Conservation (phyloP, 75 land plant genomes). For the Pinus tabuliformis region DNA sequence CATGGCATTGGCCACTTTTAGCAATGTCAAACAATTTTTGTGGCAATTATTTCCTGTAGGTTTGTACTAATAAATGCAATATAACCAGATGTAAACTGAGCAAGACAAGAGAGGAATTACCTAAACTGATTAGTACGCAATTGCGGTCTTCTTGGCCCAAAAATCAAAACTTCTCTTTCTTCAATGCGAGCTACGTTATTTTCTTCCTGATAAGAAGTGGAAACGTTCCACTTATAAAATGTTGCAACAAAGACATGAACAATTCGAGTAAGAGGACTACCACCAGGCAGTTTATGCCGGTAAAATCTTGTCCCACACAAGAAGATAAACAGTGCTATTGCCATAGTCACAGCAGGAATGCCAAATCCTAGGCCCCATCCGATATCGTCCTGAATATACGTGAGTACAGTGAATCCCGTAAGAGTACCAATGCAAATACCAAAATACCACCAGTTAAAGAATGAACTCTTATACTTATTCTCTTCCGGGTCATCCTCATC, state of each 20-base stretch:
- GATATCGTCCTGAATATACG: slow-evolving; percentile 63
- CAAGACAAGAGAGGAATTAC: slow-evolving; percentile 12
- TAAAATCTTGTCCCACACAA: slow-evolving; percentile 44
- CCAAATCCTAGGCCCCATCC: slow-evolving; percentile 85
- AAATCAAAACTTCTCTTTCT: slow-evolving; percentile 7
- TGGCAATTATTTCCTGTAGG: neutral
- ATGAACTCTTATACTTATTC: slow-evolving; percentile 33
- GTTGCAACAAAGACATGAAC: slow-evolving; percentile 24
- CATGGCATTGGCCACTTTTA: neutral
- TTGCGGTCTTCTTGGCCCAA: slow-evolving; percentile 13
- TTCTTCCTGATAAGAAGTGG: neutral
- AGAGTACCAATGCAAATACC: slow-evolving; percentile 71
- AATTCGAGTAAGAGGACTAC: slow-evolving; percentile 46
- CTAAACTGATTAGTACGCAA: slow-evolving; percentile 20
- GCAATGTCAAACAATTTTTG: too few species aligned
- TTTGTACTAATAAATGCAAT: neutral
- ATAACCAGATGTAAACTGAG: neutral
- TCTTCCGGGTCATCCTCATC: slow-evolving; percentile 30
- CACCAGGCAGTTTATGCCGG: slow-evolving; percentile 19
- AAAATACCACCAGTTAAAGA: slow-evolving; percentile 88
- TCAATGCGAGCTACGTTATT: neutral
- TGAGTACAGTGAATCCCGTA: slow-evolving; percentile 52
- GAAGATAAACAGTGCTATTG: slow-evolving; percentile 39
- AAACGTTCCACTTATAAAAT: slow-evolving; percentile 14
- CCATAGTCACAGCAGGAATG: slow-evolving; percentile 62